A percentile compares a stretch with the other conserved stretches of the same genome.
These are phyloP conservation scores for Lepiota brunneoincarnata DNA, from an alignment of 768 basidiomycete genomes.

Conservation along the genomic window DNA sequence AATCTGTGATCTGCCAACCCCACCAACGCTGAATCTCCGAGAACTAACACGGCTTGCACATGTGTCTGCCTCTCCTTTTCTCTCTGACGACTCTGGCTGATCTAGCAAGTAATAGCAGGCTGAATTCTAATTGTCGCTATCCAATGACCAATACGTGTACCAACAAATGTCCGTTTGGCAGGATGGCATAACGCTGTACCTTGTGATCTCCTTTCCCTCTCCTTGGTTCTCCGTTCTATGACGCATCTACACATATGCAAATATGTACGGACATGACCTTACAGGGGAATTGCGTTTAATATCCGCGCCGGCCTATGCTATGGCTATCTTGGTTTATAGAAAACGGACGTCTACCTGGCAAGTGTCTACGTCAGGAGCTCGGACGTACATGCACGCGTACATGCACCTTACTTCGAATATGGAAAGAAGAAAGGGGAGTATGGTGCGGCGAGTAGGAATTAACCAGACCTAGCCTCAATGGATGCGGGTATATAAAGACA, in stretches of 20 bases:
- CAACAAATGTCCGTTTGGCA: conserved; percentile 1
- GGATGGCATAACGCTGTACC: conserved; percentile 4
- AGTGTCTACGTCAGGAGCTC: conserved; percentile 11
- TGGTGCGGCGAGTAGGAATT: not conserved
- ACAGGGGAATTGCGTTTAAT: conserved; percentile 8
- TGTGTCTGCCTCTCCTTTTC: not conserved
- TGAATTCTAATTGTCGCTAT: conserved; percentile 4
- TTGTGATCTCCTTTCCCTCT: not conserved
- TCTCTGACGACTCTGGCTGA: not conserved
- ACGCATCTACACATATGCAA: conserved; percentile 8
- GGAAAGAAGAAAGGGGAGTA: not conserved
- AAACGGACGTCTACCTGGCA: conserved; percentile 6
- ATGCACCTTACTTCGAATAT: not conserved
- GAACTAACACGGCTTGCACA: conserved; percentile 1
- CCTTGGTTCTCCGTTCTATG: conserved; percentile 5
- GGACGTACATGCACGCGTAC: not conserved
- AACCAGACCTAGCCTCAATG: not conserved
- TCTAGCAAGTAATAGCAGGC: not conserved
- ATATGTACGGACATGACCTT: conserved; percentile 7
- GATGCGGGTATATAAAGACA: conserved; percentile 1
- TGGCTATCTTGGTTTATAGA: conserved; percentile 6
- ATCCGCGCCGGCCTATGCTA: conserved; percentile 10
- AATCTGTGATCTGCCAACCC: conserved; percentile 10
- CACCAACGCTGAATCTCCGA: conserved; percentile 7
- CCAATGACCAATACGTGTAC: not conserved